A percentile compares a stretch with the other conserved stretches of the same genome.
These are phyloP conservation scores for Myxozyma udenii DNA, from an alignment of 805 yeast species.

Conservation along the genomic window DNA sequence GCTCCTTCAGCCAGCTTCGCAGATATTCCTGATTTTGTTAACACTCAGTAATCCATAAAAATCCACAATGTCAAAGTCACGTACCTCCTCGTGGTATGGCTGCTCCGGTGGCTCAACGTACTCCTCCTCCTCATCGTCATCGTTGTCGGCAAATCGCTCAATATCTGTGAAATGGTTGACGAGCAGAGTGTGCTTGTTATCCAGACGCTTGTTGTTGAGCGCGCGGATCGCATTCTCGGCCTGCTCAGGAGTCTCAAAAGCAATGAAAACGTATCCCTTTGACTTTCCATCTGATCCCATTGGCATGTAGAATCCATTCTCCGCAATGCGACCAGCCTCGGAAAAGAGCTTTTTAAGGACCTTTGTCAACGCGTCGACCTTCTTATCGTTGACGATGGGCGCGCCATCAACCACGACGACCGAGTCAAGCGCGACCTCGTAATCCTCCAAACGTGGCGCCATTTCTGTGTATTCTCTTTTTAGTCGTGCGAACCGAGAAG, in stretches of 20 bases:
- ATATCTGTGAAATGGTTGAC: conserved; percentile 81
- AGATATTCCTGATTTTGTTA: conserved; percentile 56
- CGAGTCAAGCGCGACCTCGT: conserved; percentile 50
- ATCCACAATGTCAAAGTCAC: too few relatives aligned
- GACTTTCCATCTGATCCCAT: conserved; percentile 64
- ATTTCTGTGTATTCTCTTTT: background rate
- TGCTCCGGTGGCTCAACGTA: conserved; percentile 72
- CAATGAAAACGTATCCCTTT: conserved; percentile 78
- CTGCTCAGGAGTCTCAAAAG: conserved; percentile 61
- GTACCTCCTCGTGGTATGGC: conserved; percentile 58
- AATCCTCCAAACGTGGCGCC: conserved; percentile 12
- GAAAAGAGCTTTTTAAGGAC: conserved; percentile 79
- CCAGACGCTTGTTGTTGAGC: conserved; percentile 85
- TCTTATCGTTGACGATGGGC: conserved; percentile 89
- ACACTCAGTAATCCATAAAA: too few relatives aligned
- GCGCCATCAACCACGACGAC: conserved; percentile 91
- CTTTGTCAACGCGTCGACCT: conserved; percentile 76
- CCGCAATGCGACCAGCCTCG: conserved; percentile 66
- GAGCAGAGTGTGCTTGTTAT: conserved; percentile 83
- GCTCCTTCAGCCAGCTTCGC: conserved; percentile 88
- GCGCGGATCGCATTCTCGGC: conserved; percentile 78
- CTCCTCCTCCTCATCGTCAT: conserved; percentile 49
- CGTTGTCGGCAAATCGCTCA: conserved; percentile 68
- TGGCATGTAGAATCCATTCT: conserved; percentile 77
- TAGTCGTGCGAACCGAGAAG: background rate